Evolutionary conservation across 345 rosid species (phyloP), one percentile per base, ranked within the genome.

Genomic region (Syzygium jambos): DNA sequence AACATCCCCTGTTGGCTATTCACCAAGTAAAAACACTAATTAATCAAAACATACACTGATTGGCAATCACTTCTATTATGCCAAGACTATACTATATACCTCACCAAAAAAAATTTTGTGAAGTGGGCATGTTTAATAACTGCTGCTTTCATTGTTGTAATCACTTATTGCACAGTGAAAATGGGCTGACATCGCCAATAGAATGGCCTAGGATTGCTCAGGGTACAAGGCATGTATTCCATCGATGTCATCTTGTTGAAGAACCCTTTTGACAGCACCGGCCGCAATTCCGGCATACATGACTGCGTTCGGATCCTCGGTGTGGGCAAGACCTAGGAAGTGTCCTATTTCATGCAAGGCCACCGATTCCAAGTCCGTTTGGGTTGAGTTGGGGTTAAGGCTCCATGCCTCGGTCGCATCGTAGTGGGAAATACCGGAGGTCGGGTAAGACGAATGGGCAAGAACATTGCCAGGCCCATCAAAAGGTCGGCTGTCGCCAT

Each of bases 301-400:
- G 6, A 89, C 84, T 2, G 93, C 90, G 7, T 30, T 10, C 23
- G 68, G 86, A 41, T 57, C 87, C 12, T 0, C 11, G 61, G 89
- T 86, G 78, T 90, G 92, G 11, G 19, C 80, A 12, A 90, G 92
- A 12, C 91, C 90, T 5, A 90, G 82, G 15, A 78, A 2, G 52
- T 89, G 93, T 22, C 93, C 90, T 3, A 90, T 84, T 83, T 92
- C 93, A 84, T 90, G 92, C n/a, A 90, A 19, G 3, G 87, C 85
- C 2, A 90, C 78, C 11, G 91, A 84, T 85, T 87, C 88, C 78
- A 89, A 52, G 86, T 92, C 91, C 2, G 57, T 1, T 23, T 89
- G 88, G 9, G 73, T 4, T 2, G 1, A 1, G 29, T 46, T 16
- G 0, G 88, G 88, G 17, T 11, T 84, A 5, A 41, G 38, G 41